Conservation (phyloP, 2,329 filamentous ascomycete genomes). For the Clarireedia monteithiana region DNA sequence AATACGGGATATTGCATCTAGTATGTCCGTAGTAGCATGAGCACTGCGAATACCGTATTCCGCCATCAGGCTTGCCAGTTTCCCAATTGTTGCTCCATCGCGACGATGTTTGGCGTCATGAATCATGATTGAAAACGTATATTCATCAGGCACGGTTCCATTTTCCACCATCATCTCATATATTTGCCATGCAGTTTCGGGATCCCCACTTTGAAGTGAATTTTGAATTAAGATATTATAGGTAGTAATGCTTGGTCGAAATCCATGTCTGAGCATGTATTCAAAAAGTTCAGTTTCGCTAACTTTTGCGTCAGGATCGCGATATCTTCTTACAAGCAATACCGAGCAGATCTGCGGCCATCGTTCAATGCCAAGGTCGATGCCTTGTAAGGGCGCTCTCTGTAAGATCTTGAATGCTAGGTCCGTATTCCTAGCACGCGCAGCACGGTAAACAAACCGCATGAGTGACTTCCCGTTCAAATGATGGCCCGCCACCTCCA, state of each 20-base stretch:
- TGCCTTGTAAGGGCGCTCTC: constrained; percentile 28
- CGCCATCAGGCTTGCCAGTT: constrained; percentile 46
- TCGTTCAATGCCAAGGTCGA: constrained; percentile 39
- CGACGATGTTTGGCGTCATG: constrained; percentile 53
- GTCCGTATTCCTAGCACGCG: constrained; percentile 28
- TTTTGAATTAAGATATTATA: constrained; percentile 66
- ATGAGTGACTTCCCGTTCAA: constrained; percentile 20
- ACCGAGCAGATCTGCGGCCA: constrained; percentile 50
- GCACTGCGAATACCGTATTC: constrained; percentile 39
- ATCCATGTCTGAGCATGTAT: constrained; percentile 49
- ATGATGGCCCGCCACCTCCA: constrained; percentile 15
- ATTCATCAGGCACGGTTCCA: constrained; percentile 53
- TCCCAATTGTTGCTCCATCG: constrained; percentile 39
- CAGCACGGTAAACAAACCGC: constrained; percentile 31
- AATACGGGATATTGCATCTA: constrained; percentile 25
- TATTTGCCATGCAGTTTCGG: constrained; percentile 56
- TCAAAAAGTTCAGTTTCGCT: constrained; percentile 47
- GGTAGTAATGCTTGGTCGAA: constrained; percentile 53
- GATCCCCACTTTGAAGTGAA: constrained; percentile 56
- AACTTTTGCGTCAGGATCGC: constrained; percentile 32
- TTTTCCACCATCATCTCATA: constrained; percentile 53
- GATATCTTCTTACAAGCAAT: constrained; percentile 40
- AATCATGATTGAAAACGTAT: constrained; percentile 63
- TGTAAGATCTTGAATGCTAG: constrained; percentile 38
- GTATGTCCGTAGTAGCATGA: constrained; percentile 41